Evolutionary conservation across 208 protist species (phyloP).

Genomic region (Crithidia expoeki): DNA sequence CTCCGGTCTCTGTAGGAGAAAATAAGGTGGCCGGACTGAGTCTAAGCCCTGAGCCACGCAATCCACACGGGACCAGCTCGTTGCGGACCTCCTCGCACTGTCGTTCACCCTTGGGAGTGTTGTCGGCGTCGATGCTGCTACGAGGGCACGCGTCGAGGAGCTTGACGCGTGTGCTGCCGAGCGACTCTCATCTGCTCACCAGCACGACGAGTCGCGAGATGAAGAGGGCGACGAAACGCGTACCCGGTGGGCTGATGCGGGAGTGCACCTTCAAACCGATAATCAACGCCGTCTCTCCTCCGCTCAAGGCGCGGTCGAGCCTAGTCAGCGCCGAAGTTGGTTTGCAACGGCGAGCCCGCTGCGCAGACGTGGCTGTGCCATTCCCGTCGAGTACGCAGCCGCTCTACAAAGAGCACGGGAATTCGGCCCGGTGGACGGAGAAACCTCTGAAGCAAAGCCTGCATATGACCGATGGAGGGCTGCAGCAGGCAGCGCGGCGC

Average conservation of each 20-base stretch:
- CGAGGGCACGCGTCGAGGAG: not conserved
- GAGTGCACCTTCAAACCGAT: conserved; percentile 62
- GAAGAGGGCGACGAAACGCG: conserved; percentile 37
- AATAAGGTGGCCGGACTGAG: conserved; percentile 5
- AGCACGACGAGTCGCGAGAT: conserved; percentile 22
- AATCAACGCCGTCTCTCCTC: conserved; percentile 37
- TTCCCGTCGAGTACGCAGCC: conserved; percentile 19
- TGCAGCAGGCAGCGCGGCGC: not conserved
- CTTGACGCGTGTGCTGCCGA: conserved; percentile 18
- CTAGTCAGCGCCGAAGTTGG: not conserved
- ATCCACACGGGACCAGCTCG: not conserved
- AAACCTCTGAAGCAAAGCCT: conserved; percentile 14
- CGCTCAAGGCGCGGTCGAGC: no score
- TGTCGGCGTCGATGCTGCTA: conserved; percentile 1
- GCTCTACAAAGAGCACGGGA: conserved; percentile 30
- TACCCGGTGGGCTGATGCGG: conserved; percentile 43
- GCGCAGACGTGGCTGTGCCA: not conserved
- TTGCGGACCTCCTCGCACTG: conserved; percentile 1
- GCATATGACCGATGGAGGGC: not conserved
- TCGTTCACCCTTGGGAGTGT: conserved; percentile 9
- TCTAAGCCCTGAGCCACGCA: conserved; percentile 24
- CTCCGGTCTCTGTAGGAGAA: not conserved
- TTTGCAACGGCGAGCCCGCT: not conserved
- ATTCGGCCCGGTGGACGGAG: conserved; percentile 24
- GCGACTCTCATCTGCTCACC: conserved; percentile 35